A percentile compares a stretch with the other conserved stretches of the same genome.
phyloP scores from a whole-genome alignment of 176 grass and related monocot genomes.

The Oryza glaberrima region DNA sequence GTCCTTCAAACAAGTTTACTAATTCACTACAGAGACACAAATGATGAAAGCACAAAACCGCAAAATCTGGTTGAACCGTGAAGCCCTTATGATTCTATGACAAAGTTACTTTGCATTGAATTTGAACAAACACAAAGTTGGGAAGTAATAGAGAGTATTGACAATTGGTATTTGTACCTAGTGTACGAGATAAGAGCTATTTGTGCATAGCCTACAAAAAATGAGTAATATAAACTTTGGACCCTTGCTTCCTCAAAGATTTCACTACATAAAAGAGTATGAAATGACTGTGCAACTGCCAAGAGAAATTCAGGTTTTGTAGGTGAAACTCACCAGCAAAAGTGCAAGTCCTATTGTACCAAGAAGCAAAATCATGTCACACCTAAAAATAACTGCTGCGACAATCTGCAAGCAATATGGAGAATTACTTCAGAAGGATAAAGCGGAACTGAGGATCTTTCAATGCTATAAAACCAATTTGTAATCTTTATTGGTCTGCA shows the following conservation, averaged over 20 bases:
- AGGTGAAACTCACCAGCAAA: constrained; percentile 61
- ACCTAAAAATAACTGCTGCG: constrained; percentile 87
- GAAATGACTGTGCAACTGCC: neutral
- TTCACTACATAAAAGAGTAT: neutral
- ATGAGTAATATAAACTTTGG: neutral
- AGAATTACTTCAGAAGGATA: constrained; percentile 8
- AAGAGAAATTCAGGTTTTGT: neutral
- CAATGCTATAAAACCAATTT: neutral
- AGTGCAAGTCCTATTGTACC: constrained; percentile 80
- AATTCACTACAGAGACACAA: constrained; percentile 20
- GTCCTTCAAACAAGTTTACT: too few relatives aligned
- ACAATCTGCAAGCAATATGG: constrained; percentile 62
- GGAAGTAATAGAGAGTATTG: neutral
- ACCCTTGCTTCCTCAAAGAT: neutral
- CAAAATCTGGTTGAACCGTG: constrained; percentile 6
- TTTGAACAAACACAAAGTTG: neutral
- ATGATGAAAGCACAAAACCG: neutral
- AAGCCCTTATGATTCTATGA: neutral
- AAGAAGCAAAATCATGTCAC: constrained; percentile 89
- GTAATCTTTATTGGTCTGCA: constrained; percentile 7
- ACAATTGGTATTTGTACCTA: constrained; percentile 1
- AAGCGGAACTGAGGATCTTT: neutral
- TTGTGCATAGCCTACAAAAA: neutral
- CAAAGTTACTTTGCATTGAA: constrained; percentile 19
- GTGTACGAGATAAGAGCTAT: neutral